Percentiles rank a stretch among this genome's conserved stretches.
phyloP scores from a whole-genome alignment of 495 filamentous ascomycete genomes.

The Pseudotulostoma volvatum region DNA sequence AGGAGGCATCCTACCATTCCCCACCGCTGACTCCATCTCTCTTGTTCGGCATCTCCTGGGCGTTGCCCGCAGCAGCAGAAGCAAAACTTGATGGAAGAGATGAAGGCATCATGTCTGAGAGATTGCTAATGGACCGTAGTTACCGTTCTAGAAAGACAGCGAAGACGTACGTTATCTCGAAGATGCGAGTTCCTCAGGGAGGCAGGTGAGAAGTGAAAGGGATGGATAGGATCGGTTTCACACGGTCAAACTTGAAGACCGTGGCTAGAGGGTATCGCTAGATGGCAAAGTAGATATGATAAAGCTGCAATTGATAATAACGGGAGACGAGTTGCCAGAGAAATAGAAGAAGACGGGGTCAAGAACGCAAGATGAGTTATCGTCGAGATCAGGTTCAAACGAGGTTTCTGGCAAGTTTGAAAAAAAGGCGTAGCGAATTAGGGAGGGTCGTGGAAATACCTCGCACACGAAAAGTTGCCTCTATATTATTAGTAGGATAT shows the following conservation, averaged over 20 bases:
- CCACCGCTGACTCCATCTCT: slow-evolving; percentile 37
- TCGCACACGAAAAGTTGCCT: background rate
- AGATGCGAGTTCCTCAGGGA: background rate
- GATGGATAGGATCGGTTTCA: background rate
- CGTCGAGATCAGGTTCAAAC: background rate
- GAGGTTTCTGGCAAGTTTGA: background rate
- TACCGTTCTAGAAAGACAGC: background rate
- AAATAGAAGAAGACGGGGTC: background rate
- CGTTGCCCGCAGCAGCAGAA: slow-evolving; percentile 64
- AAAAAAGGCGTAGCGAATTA: background rate
- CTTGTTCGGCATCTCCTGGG: slow-evolving; percentile 34
- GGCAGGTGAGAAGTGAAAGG: background rate
- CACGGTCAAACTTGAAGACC: background rate
- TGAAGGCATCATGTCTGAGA: slow-evolving; percentile 49
- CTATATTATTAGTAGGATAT: too few relatives aligned
- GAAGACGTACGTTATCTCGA: background rate
- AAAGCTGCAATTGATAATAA: background rate
- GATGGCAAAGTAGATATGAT: background rate
- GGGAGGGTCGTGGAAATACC: background rate
- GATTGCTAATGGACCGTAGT: background rate
- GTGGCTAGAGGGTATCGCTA: background rate
- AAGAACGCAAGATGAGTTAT: background rate
- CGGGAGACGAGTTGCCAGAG: background rate
- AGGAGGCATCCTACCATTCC: slow-evolving; percentile 36
- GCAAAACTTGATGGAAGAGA: slow-evolving; percentile 72